phyloP scores from a whole-genome alignment of 768 basidiomycete species.

The Pseudohyphozyma bogoriensis region DNA sequence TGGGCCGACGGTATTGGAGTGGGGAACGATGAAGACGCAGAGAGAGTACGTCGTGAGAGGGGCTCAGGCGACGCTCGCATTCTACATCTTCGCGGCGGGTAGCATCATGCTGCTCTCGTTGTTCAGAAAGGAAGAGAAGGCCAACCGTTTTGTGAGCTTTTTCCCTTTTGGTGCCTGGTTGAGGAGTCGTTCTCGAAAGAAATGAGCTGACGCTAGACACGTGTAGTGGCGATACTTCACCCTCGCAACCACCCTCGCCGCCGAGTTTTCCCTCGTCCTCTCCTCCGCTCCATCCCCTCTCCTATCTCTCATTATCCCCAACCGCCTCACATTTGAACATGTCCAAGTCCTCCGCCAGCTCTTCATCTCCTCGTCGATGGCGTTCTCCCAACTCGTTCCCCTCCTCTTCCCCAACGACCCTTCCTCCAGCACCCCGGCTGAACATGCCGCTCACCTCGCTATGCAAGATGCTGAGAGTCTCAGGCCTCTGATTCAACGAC shows the following conservation, averaged over 20 bases:
- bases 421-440: neutral
- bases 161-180: slow-evolving; percentile 4
- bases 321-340: slow-evolving; percentile 63
- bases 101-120: slow-evolving; percentile 55
- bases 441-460: neutral
- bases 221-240: slow-evolving; percentile 67
- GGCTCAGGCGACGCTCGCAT: slow-evolving; percentile 52
- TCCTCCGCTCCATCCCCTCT: slow-evolving; percentile 12
- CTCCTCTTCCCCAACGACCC: slow-evolving; percentile 46
- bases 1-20: slow-evolving; percentile 59
- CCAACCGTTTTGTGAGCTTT: slow-evolving; percentile 50
- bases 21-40: slow-evolving; percentile 58
- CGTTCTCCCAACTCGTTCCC: slow-evolving; percentile 60
- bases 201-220: neutral
- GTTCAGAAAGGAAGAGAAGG: slow-evolving; percentile 53
- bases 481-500: slow-evolving; percentile 6
- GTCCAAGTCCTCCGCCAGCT: slow-evolving; percentile 64
- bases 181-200: too few relatives aligned
- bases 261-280: slow-evolving; percentile 23
- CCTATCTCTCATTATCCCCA: slow-evolving; percentile 46
- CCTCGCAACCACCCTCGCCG: slow-evolving; percentile 38
- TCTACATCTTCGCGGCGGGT: slow-evolving; percentile 55
- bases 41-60: slow-evolving; percentile 62
- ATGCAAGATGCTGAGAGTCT: slow-evolving; percentile 10
- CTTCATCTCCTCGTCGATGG: slow-evolving; percentile 63